phyloP scores from a whole-genome alignment of 495 filamentous ascomycete species.

The Aspergillus cristatus region DNA sequence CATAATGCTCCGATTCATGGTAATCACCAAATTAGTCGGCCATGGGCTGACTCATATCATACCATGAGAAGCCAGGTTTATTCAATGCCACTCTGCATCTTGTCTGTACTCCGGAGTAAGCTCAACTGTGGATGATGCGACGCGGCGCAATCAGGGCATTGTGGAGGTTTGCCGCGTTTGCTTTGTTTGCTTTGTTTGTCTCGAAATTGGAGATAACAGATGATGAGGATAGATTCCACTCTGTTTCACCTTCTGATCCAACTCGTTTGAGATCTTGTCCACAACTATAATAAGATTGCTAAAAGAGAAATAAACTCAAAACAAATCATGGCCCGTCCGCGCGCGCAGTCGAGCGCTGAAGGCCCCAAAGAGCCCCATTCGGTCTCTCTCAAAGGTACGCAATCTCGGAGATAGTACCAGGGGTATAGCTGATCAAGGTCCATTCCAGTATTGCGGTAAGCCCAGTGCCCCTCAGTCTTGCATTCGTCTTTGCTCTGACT shows the following conservation, averaged over 20 bases:
- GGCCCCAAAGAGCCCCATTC: slow-evolving; percentile 70
- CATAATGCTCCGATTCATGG: too few relatives aligned
- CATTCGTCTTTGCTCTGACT: slow-evolving; percentile 8
- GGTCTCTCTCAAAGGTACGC: slow-evolving; percentile 70
- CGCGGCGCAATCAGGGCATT: neutral
- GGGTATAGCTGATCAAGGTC: slow-evolving; percentile 17
- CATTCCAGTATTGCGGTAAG: slow-evolving; percentile 45
- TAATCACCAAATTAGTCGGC: too few relatives aligned
- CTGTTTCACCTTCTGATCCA: too few relatives aligned
- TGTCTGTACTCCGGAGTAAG: too few relatives aligned
- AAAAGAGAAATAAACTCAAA: too few relatives aligned
- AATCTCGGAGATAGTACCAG: slow-evolving; percentile 2
- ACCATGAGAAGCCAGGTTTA: too few relatives aligned
- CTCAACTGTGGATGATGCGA: too few relatives aligned
- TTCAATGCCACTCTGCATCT: too few relatives aligned
- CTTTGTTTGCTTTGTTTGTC: slow-evolving; percentile 18
- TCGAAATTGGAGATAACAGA: neutral
- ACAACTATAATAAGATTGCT: too few relatives aligned
- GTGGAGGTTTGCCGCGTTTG: slow-evolving; percentile 20
- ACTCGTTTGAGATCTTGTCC: too few relatives aligned
- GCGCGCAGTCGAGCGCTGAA: slow-evolving; percentile 42
- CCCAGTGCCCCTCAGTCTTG: neutral
- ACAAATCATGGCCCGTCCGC: slow-evolving; percentile 32
- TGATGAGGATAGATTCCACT: too few relatives aligned
- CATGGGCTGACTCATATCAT: too few relatives aligned